These are phyloP conservation scores for Teunomyces barrocoloradensis DNA, from an alignment of 805 yeast genomes.

Conservation along the genomic window DNA sequence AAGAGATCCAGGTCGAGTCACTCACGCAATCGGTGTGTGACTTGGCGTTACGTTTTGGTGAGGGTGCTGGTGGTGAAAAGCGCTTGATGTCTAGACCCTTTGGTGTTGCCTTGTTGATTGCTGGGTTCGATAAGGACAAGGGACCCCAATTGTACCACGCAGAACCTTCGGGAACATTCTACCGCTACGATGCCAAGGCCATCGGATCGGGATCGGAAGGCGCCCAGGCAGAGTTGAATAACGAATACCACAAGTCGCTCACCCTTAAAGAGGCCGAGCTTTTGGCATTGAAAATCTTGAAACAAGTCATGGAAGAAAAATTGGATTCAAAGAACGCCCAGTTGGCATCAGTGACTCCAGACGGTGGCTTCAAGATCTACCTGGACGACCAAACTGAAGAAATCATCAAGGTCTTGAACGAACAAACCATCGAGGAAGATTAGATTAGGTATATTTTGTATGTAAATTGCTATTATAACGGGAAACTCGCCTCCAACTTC, in stretches of 20 bases:
- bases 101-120: constrained; percentile 95
- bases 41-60: constrained; percentile 93
- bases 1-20: constrained; percentile 86
- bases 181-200: constrained; percentile 97
- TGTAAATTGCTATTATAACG: constrained; percentile 12
- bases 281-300: constrained; percentile 80
- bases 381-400: constrained; percentile 77
- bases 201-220: constrained; percentile 99
- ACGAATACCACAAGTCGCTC: constrained; percentile 90
- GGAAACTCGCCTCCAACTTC: constrained; percentile 39
- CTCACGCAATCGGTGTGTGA: constrained; percentile 97
- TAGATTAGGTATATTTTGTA: not conserved
- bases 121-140: constrained; percentile 87
- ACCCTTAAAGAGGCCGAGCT: constrained; percentile 92
- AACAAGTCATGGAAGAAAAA: constrained; percentile 99
- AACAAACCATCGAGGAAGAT: constrained; percentile 52
- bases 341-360: constrained; percentile 86
- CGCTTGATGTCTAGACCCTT: constrained; percentile 96
- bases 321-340: constrained; percentile 94
- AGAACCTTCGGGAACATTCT: constrained; percentile 98
- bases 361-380: constrained; percentile 82
- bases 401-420: constrained; percentile 74
- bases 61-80: constrained; percentile 95
- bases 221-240: constrained; percentile 96
- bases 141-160: constrained; percentile 98